Evolutionary conservation across 2,329 filamentous ascomycete species (phyloP), one percentile per base, ranked within the genome.

Genomic region (Magnaporthales sp.): DNA sequence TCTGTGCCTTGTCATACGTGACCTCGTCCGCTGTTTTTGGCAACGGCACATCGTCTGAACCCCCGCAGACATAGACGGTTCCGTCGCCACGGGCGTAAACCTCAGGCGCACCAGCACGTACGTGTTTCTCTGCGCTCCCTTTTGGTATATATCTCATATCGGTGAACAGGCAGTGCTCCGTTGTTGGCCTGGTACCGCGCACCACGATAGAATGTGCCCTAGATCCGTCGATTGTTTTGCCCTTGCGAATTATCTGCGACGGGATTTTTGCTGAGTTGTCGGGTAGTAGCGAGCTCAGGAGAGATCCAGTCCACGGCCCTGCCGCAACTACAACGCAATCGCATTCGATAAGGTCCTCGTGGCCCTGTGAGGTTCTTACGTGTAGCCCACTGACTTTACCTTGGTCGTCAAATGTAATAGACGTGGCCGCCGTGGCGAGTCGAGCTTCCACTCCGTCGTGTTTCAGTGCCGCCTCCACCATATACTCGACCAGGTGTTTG

Each of bases 1-100:
- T 97, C 67, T 92, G 86, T 6, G 80, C 78, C 67, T 88, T 83
- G 74, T 98, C 93, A 68, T 89, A 87, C 71, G 89, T 78, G 2
- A 98, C 94, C 7, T 89, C 83, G 70, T 91, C 91, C 2, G 90
- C 88, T 0, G 89, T 89, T 3, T 87, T 81, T 0, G 95, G 95
- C 1, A 99, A 82, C 0, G 92, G 89, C 0, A 92, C 84, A 3
- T 67, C 63, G 19, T 30, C 10, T 0, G 26, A 75, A 79, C 66
- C 72, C 83, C 93, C 95, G 74, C 95, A 99, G 0, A 92, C 93
- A 76, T 99, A 99, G 11, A 97, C 90, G 75, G 97, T 93, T 66
- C 90, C 86, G 75, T 92, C 90, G 0, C 93, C 93, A 3, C 95
- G 86, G 0, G 95, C 91, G 75, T 99, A 99, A 69, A 98, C 95